Evolutionary conservation across 306 rosid genomes (phyloP).

Genomic region (Arachis hypogaea): DNA sequence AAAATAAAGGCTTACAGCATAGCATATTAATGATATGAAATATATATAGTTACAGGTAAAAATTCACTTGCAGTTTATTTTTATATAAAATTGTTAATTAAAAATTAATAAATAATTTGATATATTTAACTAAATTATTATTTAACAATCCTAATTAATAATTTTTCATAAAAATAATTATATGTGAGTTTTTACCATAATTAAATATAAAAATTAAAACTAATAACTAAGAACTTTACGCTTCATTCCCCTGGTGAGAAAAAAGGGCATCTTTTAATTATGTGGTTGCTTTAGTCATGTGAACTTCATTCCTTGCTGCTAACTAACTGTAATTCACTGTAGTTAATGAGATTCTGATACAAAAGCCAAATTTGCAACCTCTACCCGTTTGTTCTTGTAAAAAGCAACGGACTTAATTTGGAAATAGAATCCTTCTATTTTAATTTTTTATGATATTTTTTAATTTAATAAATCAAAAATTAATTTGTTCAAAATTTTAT

Average conservation of each 20-base stretch:
- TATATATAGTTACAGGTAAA: not conserved
- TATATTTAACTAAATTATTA: too few species aligned
- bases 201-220: too few species aligned
- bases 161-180: too few species aligned
- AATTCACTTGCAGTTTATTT: not conserved
- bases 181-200: too few species aligned
- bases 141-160: too few species aligned
- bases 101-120: too few species aligned
- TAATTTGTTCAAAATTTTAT: too few species aligned
- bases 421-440: constrained; percentile 27
- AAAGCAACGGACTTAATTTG: constrained; percentile 31
- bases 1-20: not conserved
- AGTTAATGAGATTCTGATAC: constrained; percentile 31
- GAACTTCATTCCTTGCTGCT: constrained; percentile 35
- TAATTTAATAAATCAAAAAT: too few species aligned
- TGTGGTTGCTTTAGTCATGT: constrained; percentile 37
- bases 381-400: constrained; percentile 25
- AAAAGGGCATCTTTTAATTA: constrained; percentile 20
- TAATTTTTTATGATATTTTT: too few species aligned
- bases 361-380: constrained; percentile 40
- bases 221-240: constrained; percentile 21
- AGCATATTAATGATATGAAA: not conserved
- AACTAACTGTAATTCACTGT: constrained; percentile 54
- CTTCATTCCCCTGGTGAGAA: constrained; percentile 21
- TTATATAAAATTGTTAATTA: too few species aligned